phyloP scores from a whole-genome alignment of 1,139 yeast genomes.

The Taphrina communis region DNA sequence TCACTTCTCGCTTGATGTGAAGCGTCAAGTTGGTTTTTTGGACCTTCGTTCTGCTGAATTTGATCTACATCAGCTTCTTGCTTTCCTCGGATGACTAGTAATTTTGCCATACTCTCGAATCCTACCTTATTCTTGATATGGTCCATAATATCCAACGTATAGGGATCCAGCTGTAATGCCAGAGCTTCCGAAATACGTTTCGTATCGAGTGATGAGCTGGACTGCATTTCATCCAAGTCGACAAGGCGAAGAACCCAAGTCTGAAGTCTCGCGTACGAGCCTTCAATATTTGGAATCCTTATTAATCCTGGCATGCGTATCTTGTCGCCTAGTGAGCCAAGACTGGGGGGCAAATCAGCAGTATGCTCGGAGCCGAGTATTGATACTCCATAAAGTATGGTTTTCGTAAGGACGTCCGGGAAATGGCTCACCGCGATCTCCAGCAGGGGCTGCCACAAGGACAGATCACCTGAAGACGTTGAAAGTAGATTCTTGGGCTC shows the following conservation, averaged over 20 bases:
- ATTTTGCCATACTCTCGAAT: background rate
- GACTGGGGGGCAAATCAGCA: background rate
- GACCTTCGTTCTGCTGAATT: background rate
- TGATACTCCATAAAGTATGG: slow-evolving; percentile 8
- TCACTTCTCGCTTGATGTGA: background rate
- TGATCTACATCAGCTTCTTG: background rate
- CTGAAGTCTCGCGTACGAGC: slow-evolving; percentile 5
- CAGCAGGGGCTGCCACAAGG: slow-evolving; percentile 30
- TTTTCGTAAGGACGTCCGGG: slow-evolving; percentile 10
- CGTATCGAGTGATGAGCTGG: background rate
- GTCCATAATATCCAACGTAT: slow-evolving; percentile 15
- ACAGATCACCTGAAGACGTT: background rate
- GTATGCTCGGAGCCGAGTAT: slow-evolving; percentile 15
- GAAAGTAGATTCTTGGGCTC: slow-evolving; percentile 33
- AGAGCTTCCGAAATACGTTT: slow-evolving; percentile 5
- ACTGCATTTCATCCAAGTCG: background rate
- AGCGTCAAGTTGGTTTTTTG: background rate
- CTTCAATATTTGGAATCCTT: slow-evolving; percentile 7
- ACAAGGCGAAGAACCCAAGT: slow-evolving; percentile 16
- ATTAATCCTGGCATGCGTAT: background rate
- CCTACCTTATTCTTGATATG: background rate
- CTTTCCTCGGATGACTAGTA: slow-evolving; percentile 1
- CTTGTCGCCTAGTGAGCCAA: background rate
- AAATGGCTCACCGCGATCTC: slow-evolving; percentile 5
- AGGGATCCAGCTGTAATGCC: slow-evolving; percentile 14